These are phyloP conservation scores for Cardamine occulta DNA, from an alignment of 345 rosid genomes.

Conservation along the genomic window DNA sequence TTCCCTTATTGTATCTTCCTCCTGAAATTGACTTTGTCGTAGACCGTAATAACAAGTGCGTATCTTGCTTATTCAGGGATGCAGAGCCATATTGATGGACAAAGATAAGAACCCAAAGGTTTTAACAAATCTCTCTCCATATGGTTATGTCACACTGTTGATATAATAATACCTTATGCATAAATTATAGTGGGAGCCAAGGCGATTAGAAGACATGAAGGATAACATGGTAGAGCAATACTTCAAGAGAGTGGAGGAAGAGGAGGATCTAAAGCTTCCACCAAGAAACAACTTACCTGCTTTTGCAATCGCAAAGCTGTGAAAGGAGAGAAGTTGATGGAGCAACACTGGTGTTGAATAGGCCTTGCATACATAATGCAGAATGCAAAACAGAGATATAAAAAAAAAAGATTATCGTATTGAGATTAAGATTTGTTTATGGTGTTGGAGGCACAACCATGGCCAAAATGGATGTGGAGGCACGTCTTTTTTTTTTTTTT, in stretches of 20 bases:
- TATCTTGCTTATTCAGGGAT: conserved; percentile 62
- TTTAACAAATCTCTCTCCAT: conserved; percentile 10
- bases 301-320: conserved; percentile 67
- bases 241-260: conserved; percentile 60
- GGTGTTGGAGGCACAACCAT: conserved; percentile 46
- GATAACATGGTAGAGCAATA: conserved; percentile 64
- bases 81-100: conserved; percentile 86
- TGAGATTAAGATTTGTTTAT: conserved; percentile 11
- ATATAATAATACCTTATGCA: not conserved
- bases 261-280: conserved; percentile 76
- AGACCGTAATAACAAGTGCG: not conserved
- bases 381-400: not conserved
- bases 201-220: conserved; percentile 60
- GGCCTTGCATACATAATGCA: conserved; percentile 19
- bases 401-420: conserved; percentile 6
- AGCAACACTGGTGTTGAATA: conserved; percentile 15
- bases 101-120: conserved; percentile 92
- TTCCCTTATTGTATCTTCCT: not conserved
- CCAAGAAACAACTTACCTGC: conserved; percentile 57
- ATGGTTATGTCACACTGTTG: conserved; percentile 17
- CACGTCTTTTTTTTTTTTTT: conserved; percentile 23
- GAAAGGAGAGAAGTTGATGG: conserved; percentile 36
- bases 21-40: conserved; percentile 1
- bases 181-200: conserved; percentile 71
- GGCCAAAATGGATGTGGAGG: conserved; percentile 30